A percentile compares a stretch with the other conserved stretches of the same genome.
phyloP scores from a whole-genome alignment of 495 filamentous ascomycete genomes.

The Aspergillus bertholletiae region DNA sequence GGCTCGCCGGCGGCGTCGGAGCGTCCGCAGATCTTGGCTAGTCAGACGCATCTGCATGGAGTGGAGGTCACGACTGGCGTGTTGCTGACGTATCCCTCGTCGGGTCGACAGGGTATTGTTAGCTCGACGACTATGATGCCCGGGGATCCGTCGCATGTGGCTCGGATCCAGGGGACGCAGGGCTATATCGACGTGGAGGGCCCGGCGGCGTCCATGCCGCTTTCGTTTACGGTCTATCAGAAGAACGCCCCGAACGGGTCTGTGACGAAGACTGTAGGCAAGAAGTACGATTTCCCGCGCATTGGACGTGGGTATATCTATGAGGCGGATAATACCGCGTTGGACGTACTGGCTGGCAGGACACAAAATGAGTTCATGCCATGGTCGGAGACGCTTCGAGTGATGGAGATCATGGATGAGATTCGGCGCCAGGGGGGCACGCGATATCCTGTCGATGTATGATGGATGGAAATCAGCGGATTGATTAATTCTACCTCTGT shows the following conservation, averaged over 20 bases:
- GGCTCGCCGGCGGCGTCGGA: not conserved
- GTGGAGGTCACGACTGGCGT: constrained; percentile 18
- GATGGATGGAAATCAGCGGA: too few species aligned
- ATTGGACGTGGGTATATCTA: constrained; percentile 16
- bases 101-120: constrained; percentile 18
- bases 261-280: not conserved
- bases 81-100: constrained; percentile 13
- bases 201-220: constrained; percentile 12
- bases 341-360: constrained; percentile 17
- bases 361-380: constrained; percentile 19
- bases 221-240: constrained; percentile 19
- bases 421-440: not conserved
- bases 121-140: constrained; percentile 14
- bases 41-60: constrained; percentile 17
- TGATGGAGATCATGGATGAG: constrained; percentile 24
- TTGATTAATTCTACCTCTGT: not conserved
- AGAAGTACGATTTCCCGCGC: constrained; percentile 9
- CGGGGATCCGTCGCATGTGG: constrained; percentile 10
- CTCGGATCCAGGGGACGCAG: constrained; percentile 16
- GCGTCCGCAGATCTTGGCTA: constrained; percentile 11
- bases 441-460: too few species aligned
- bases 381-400: constrained; percentile 15
- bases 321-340: constrained; percentile 18
- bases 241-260: not conserved
- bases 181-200: constrained; percentile 21